These are phyloP conservation scores for Endoconidiophora laricicola DNA, from an alignment of 2,329 filamentous ascomycete genomes.

Conservation along the genomic window DNA sequence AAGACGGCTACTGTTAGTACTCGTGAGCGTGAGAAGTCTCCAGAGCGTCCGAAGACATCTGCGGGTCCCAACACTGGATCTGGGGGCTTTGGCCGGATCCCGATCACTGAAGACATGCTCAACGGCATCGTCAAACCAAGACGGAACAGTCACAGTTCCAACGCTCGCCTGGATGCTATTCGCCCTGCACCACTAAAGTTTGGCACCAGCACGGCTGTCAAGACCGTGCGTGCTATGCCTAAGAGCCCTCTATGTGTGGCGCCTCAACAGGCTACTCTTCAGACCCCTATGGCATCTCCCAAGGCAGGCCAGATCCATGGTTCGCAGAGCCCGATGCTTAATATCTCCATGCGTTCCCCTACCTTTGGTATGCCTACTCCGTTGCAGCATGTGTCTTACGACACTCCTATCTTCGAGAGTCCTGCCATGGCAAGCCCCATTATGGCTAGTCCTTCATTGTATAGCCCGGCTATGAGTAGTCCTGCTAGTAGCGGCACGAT, in stretches of 20 bases:
- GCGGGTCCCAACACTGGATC: conserved; percentile 2
- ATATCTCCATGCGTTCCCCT: conserved; percentile 7
- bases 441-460: background rate
- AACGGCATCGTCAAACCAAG: no score
- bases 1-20: conserved; percentile 11
- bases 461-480: background rate
- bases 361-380: conserved; percentile 6
- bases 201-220: background rate
- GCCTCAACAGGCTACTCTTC: conserved; percentile 2
- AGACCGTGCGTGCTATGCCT: conserved; percentile 4
- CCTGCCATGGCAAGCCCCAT: conserved; percentile 4
- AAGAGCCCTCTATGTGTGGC: conserved; percentile 8
- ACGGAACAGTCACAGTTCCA: background rate
- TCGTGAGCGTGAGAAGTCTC: background rate
- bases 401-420: background rate
- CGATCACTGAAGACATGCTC: no score
- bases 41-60: conserved; percentile 9
- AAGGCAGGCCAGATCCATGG: background rate
- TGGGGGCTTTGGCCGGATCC: background rate
- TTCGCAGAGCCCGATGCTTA: conserved; percentile 4
- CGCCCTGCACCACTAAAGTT: conserved; percentile 8
- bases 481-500: background rate
- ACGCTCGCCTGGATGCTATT: conserved; percentile 4
- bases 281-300: background rate
- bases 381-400: background rate